phyloP scores from a whole-genome alignment of 2,329 filamentous ascomycete species.

The Fusarium sp. region DNA sequence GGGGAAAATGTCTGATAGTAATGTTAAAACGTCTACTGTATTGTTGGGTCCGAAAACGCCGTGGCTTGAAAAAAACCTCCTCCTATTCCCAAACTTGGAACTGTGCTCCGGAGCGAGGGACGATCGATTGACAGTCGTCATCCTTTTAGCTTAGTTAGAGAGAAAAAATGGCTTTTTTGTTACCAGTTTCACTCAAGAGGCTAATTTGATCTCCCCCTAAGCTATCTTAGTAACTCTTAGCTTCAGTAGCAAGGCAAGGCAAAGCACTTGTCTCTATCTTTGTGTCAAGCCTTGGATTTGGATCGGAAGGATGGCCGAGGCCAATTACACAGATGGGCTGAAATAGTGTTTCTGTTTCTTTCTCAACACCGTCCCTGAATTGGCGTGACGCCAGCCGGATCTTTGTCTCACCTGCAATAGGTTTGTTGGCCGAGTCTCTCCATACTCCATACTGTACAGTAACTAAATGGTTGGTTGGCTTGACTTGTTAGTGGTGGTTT shows the following conservation, averaged over 20 bases:
- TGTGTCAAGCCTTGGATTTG: background rate
- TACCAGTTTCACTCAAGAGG: background rate
- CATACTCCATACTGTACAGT: background rate
- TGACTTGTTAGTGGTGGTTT: background rate
- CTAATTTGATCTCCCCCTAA: slow-evolving; percentile 15
- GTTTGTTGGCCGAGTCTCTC: slow-evolving; percentile 9
- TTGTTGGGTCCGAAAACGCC: slow-evolving; percentile 14
- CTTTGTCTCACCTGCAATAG: background rate
- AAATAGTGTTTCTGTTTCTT: slow-evolving; percentile 18
- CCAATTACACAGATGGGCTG: background rate
- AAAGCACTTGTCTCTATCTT: background rate
- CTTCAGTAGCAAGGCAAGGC: background rate
- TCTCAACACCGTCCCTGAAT: slow-evolving; percentile 29
- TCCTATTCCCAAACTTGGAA: slow-evolving; percentile 26
- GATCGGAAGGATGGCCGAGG: background rate
- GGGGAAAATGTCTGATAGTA: slow-evolving; percentile 7
- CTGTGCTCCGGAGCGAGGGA: slow-evolving; percentile 13
- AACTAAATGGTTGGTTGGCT: background rate
- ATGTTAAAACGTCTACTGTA: slow-evolving; percentile 2
- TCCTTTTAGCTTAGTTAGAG: slow-evolving; percentile 12
- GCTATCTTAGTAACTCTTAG: background rate
- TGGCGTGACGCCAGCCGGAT: slow-evolving; percentile 30
- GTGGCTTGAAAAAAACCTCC: slow-evolving; percentile 25
- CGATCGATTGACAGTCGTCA: slow-evolving; percentile 28
- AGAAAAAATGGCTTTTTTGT: slow-evolving; percentile 7